These are phyloP conservation scores for Agrostemma githago DNA, from an alignment of 148 eudicot genomes.

Conservation along the genomic window DNA sequence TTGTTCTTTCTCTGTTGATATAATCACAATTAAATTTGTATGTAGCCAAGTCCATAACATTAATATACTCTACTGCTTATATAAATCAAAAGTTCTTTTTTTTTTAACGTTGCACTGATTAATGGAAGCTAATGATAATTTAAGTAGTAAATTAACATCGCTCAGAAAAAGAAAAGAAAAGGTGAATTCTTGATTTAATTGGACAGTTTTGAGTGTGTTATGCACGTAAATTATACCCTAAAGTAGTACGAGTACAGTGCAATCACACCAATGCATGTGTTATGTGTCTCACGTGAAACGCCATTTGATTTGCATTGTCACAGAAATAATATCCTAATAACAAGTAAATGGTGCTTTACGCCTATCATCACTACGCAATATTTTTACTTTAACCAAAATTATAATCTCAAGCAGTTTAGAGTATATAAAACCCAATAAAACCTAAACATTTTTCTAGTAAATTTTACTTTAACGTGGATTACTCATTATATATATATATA, in stretches of 20 bases:
- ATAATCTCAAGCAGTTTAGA: no score
- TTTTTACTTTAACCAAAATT: neutral
- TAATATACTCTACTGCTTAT: no score
- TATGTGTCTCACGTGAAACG: slow-evolving; percentile 18
- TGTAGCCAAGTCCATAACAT: no score
- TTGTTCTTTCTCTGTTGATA: slow-evolving; percentile 16
- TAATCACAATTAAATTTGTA: neutral
- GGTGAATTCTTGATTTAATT: neutral
- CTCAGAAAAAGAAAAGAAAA: no score
- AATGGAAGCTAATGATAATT: neutral
- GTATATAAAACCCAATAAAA: no score
- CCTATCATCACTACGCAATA: neutral
- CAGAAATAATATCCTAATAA: neutral
- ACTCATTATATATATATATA: no score
- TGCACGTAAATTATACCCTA: slow-evolving; percentile 2
- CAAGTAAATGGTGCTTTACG: neutral
- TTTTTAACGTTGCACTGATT: neutral
- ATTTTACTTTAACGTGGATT: no score
- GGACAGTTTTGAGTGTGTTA: neutral
- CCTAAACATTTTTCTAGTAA: no score
- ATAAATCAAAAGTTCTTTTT: no score
- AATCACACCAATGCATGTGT: slow-evolving; percentile 11
- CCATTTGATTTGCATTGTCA: slow-evolving; percentile 16
- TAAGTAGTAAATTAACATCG: neutral
- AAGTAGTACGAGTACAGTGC: neutral